Conservation (phyloP, 1,284 basidiomycete genomes). For the Ganoderma multipileum region DNA sequence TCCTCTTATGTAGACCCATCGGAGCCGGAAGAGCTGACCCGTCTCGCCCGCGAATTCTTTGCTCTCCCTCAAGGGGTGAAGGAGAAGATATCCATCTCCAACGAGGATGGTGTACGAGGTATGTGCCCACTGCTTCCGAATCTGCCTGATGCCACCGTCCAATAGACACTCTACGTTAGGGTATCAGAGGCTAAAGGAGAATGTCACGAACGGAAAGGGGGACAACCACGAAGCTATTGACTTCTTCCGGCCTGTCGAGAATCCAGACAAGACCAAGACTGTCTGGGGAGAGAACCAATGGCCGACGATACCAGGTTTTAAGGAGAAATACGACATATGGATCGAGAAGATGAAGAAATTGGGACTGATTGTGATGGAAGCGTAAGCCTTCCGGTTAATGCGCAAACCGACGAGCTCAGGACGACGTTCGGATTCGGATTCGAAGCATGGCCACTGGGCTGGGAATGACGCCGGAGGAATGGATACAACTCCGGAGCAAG, state of each 20-base stretch:
- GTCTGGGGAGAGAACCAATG: constrained; percentile 88
- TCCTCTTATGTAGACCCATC: constrained; percentile 57
- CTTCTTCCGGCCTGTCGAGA: constrained; percentile 75
- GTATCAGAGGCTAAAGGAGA: constrained; percentile 77
- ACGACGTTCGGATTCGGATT: background rate
- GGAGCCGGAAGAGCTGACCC: constrained; percentile 71
- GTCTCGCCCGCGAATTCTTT: constrained; percentile 78
- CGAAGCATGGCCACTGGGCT: constrained; percentile 81
- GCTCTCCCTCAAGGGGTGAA: constrained; percentile 74
- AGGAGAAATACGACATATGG: constrained; percentile 72
- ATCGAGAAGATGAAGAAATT: constrained; percentile 83
- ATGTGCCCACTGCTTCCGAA: constrained; percentile 30
- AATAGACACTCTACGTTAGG: constrained; percentile 41
- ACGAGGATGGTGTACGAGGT: constrained; percentile 82
- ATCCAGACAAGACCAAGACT: constrained; percentile 71
- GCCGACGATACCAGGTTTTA: constrained; percentile 68
- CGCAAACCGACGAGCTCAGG: background rate
- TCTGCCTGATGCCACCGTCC: background rate
- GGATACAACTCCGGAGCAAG: constrained; percentile 65
- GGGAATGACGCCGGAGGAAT: constrained; percentile 74
- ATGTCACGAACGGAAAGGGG: constrained; percentile 83
- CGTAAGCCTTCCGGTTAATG: constrained; percentile 52
- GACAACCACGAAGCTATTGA: constrained; percentile 89
- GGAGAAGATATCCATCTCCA: constrained; percentile 66
- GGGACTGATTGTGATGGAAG: constrained; percentile 81